Percentiles rank a stretch among this genome's conserved stretches.
Conservation (phyloP, 495 filamentous ascomycete genomes). For the Lentithecium fluviatile region DNA sequence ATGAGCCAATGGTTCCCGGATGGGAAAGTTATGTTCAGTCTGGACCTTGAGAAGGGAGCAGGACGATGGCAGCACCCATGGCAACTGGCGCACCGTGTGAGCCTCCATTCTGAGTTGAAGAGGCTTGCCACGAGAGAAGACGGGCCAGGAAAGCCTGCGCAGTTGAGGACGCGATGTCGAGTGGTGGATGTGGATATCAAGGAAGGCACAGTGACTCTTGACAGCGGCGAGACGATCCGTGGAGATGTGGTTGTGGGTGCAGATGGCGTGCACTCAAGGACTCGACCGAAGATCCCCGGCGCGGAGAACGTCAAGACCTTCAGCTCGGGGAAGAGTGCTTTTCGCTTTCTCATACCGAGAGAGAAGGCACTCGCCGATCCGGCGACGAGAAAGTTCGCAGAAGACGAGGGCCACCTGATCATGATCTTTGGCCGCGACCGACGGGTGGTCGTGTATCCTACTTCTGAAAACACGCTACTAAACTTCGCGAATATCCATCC, state of each 20-base stretch:
- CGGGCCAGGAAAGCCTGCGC: constrained; percentile 33
- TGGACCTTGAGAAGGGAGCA: constrained; percentile 17
- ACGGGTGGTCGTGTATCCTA: constrained; percentile 61
- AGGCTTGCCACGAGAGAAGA: constrained; percentile 25
- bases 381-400: constrained; percentile 45
- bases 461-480: constrained; percentile 52
- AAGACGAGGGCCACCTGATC: constrained; percentile 45
- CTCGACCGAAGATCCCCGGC: constrained; percentile 36
- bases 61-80: constrained; percentile 39
- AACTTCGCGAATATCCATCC: constrained; percentile 65
- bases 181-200: constrained; percentile 16
- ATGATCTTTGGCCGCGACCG: constrained; percentile 55
- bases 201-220: constrained; percentile 21
- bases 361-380: constrained; percentile 50
- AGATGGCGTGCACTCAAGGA: constrained; percentile 39
- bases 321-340: constrained; percentile 57
- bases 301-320: constrained; percentile 42
- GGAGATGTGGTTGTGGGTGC: constrained; percentile 40
- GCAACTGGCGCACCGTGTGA: constrained; percentile 38
- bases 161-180: constrained; percentile 14
- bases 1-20: constrained; percentile 34
- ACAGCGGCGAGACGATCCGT: constrained; percentile 24
- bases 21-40: constrained; percentile 16
- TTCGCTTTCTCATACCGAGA: constrained; percentile 58
- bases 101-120: constrained; percentile 37